These are phyloP conservation scores for Apostasia ramifera DNA, from an alignment of 106 monocot genomes.

Conservation along the genomic window DNA sequence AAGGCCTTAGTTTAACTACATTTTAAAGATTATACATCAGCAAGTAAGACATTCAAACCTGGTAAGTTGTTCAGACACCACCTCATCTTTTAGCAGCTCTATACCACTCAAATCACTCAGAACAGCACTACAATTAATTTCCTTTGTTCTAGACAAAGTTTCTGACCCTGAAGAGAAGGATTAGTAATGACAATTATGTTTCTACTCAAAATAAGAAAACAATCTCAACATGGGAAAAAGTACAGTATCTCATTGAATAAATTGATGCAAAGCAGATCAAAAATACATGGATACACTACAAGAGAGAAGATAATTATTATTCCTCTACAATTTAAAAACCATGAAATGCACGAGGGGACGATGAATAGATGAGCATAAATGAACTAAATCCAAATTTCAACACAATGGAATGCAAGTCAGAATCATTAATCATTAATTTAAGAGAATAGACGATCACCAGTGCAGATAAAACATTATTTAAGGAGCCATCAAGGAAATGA, in stretches of 20 bases:
- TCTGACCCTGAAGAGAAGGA: slow-evolving; percentile 9
- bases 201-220: neutral
- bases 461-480: too few relatives aligned
- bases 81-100: slow-evolving; percentile 63
- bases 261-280: neutral
- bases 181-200: neutral
- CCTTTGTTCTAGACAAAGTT: slow-evolving; percentile 5
- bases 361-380: too few relatives aligned
- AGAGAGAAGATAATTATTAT: neutral
- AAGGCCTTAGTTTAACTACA: too few relatives aligned
- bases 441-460: too few relatives aligned
- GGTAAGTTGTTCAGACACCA: slow-evolving; percentile 77
- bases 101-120: slow-evolving; percentile 20
- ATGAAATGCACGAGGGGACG: too few relatives aligned
- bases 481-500: too few relatives aligned
- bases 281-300: neutral
- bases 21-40: too few relatives aligned
- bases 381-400: too few relatives aligned
- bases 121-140: slow-evolving; percentile 4
- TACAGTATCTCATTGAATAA: neutral
- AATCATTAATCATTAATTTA: too few relatives aligned
- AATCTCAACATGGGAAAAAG: neutral
- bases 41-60: slow-evolving; percentile 27
- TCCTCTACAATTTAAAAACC: too few relatives aligned
- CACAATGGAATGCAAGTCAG: too few relatives aligned